phyloP scores from a whole-genome alignment of 2,329 filamentous ascomycete species.

The Lachnellula cervina region DNA sequence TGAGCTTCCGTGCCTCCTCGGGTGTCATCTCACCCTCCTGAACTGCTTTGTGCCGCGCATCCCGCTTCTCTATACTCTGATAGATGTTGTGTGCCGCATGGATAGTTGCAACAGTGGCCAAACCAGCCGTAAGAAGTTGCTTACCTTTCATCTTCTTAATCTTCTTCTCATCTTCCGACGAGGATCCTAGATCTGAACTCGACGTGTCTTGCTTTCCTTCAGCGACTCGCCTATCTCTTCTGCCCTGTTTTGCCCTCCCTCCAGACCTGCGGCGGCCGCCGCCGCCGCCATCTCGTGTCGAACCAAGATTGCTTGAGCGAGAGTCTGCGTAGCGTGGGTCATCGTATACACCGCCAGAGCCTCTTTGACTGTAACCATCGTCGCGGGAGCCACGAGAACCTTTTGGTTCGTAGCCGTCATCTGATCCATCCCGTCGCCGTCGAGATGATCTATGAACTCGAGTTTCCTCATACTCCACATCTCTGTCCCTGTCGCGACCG shows the following conservation, averaged over 20 bases:
- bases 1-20: slow-evolving; percentile 57
- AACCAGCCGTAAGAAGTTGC: slow-evolving; percentile 59
- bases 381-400: slow-evolving; percentile 11
- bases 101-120: slow-evolving; percentile 64
- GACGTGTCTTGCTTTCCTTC: slow-evolving; percentile 26
- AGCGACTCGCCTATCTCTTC: slow-evolving; percentile 25
- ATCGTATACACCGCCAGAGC: slow-evolving; percentile 23
- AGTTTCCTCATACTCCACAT: slow-evolving; percentile 24
- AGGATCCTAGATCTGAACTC: slow-evolving; percentile 47
- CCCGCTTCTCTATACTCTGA: slow-evolving; percentile 57
- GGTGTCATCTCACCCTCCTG: slow-evolving; percentile 57
- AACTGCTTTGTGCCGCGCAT: slow-evolving; percentile 55
- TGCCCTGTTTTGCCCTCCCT: slow-evolving; percentile 19
- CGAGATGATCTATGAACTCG: slow-evolving; percentile 15
- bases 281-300: slow-evolving; percentile 14
- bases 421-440: slow-evolving; percentile 10
- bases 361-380: slow-evolving; percentile 17
- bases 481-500: slow-evolving; percentile 17
- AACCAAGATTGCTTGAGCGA: slow-evolving; percentile 22
- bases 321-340: slow-evolving; percentile 29
- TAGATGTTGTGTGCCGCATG: slow-evolving; percentile 64
- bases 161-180: slow-evolving; percentile 57
- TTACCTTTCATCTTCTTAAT: slow-evolving; percentile 62
- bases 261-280: slow-evolving; percentile 15
- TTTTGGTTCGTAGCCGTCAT: slow-evolving; percentile 7